Percentiles rank a stretch among this genome's conserved stretches.
phyloP scores from a whole-genome alignment of 2,329 filamentous ascomycete genomes.

The Diaporthe longicolla region DNA sequence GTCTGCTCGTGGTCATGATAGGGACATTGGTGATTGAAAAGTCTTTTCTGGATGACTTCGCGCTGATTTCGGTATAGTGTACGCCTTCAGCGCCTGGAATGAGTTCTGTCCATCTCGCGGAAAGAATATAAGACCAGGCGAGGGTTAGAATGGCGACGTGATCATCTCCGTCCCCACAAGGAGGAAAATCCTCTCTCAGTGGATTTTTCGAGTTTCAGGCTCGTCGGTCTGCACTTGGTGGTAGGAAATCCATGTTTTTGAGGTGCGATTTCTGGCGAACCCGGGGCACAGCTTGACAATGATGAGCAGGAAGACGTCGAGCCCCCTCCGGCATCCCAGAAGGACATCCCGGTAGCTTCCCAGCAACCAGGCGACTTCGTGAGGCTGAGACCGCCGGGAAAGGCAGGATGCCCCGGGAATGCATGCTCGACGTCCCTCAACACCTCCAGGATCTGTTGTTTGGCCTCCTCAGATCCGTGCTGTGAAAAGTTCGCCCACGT shows the following conservation, averaged over 20 bases:
- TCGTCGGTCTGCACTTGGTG: not conserved
- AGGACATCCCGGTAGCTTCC: conserved; percentile 10
- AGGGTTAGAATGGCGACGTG: conserved; percentile 6
- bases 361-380: conserved; percentile 17
- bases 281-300: not conserved
- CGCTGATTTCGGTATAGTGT: not conserved
- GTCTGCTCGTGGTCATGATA: not conserved
- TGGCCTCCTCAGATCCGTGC: not conserved
- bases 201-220: not conserved
- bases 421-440: not conserved
- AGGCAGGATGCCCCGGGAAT: not conserved
- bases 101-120: conserved; percentile 27
- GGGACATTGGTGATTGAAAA: not conserved
- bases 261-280: not conserved
- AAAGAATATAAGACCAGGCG: conserved; percentile 30
- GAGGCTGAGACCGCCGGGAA: not conserved
- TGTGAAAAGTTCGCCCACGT: not conserved
- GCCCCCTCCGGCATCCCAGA: conserved; percentile 10
- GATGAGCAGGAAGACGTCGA: conserved; percentile 1
- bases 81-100: conserved; percentile 12
- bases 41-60: not conserved
- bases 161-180: conserved; percentile 15
- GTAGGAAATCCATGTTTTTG: not conserved
- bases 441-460: not conserved
- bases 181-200: not conserved